A percentile compares a stretch with the other conserved stretches of the same genome.
phyloP scores from a whole-genome alignment of 1,139 yeast species.

The Candida frijolesensis region DNA sequence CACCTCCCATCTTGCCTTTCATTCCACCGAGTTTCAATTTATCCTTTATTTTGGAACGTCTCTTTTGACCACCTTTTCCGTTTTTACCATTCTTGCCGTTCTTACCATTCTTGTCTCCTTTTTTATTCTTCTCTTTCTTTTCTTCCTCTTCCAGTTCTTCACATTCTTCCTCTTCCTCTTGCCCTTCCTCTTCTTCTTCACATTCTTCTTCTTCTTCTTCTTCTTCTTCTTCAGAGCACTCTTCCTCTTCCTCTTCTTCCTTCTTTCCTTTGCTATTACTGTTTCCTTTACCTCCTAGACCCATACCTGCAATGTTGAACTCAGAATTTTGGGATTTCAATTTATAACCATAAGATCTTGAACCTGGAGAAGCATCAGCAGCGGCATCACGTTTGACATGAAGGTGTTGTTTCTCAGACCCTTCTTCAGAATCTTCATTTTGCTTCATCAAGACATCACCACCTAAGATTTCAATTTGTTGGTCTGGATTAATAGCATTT shows the following conservation, averaged over 20 bases:
- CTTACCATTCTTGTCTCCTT: neutral
- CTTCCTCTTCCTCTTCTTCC: neutral
- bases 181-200: neutral
- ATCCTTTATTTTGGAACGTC: conserved; percentile 4
- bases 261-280: conserved; percentile 2
- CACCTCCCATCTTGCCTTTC: neutral
- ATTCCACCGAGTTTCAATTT: conserved; percentile 1
- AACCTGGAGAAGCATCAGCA: neutral
- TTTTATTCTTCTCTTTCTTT: neutral
- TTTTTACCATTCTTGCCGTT: neutral
- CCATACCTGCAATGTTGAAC: neutral
- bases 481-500: neutral
- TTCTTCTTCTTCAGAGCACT: neutral
- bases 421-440: neutral
- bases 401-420: neutral
- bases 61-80: conserved; percentile 1
- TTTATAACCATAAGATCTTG: neutral
- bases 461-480: conserved; percentile 3
- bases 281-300: neutral
- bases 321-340: neutral
- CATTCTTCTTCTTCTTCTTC: neutral
- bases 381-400: neutral
- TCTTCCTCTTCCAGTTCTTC: conserved; percentile 4
- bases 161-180: neutral
- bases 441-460: neutral